Percentiles rank a stretch among this genome's conserved stretches.
Evolutionary conservation across 1,284 basidiomycete species (phyloP).

Genomic region (Trametes pubescens): DNA sequence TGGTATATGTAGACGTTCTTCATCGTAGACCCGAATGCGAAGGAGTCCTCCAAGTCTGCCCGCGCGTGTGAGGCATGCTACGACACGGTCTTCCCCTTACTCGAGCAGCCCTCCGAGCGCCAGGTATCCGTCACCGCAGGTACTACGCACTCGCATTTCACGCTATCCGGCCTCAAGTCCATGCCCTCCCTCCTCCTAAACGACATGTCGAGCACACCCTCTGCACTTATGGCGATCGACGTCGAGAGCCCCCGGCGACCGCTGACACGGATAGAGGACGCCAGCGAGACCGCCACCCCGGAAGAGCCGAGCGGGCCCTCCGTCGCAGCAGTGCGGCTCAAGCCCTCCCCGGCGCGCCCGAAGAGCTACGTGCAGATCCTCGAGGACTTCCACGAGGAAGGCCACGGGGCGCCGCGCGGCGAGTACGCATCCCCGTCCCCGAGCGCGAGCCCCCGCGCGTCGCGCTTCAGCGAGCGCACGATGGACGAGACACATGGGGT

Average conservation of each 20-base stretch:
- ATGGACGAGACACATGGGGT: constrained; percentile 34
- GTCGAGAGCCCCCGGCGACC: constrained; percentile 40
- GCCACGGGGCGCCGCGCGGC: constrained; percentile 6
- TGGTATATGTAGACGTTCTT: constrained; percentile 71
- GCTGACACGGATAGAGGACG: constrained; percentile 38
- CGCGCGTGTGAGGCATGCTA: constrained; percentile 89
- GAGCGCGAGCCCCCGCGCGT: constrained; percentile 37
- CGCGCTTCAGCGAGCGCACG: constrained; percentile 38
- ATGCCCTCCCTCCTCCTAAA: constrained; percentile 59
- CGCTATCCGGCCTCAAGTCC: constrained; percentile 57
- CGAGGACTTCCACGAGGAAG: constrained; percentile 62
- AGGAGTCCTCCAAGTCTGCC: constrained; percentile 65
- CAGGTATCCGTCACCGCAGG: constrained; percentile 31
- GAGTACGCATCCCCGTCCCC: constrained; percentile 20
- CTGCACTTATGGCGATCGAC: constrained; percentile 54
- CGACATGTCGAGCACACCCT: constrained; percentile 40
- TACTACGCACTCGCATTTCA: constrained; percentile 44
- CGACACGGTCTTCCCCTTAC: constrained; percentile 82
- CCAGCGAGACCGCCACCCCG: constrained; percentile 27
- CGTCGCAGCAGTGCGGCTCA: constrained; percentile 47
- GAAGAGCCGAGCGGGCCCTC: constrained; percentile 28
- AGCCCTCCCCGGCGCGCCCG: constrained; percentile 54
- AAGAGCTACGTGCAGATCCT: constrained; percentile 71
- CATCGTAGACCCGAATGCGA: constrained; percentile 63
- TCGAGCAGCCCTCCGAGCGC: constrained; percentile 47